A percentile compares a stretch with the other conserved stretches of the same genome.
phyloP scores from a whole-genome alignment of 2,329 filamentous ascomycete genomes.

The Ophiosphaerella narmari region DNA sequence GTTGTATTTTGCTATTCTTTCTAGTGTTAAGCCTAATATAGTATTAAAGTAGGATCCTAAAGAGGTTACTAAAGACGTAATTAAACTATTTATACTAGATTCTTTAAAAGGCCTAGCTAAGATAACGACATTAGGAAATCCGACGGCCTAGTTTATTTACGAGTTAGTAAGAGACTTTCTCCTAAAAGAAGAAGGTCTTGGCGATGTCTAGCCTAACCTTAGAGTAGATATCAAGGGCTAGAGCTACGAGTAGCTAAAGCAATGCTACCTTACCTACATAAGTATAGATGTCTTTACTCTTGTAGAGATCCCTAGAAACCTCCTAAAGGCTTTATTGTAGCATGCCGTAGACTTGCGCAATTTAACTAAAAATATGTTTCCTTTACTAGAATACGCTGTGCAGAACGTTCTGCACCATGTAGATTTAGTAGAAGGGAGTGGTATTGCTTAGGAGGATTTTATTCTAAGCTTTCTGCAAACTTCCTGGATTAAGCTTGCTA shows the following conservation, averaged over 20 bases:
- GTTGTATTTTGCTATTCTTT: background rate
- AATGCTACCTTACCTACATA: no score
- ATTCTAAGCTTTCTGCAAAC: conserved; percentile 23
- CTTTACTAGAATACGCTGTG: conserved; percentile 55
- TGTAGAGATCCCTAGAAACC: no score
- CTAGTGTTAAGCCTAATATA: no score
- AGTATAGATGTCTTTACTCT: no score
- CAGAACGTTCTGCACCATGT: conserved; percentile 51
- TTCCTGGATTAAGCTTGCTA: conserved; percentile 35
- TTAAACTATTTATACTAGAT: background rate
- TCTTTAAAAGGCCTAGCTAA: conserved; percentile 6
- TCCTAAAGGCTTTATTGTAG: conserved; percentile 8
- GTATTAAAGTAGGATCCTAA: no score
- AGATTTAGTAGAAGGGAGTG: conserved; percentile 37
- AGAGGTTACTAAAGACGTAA: no score
- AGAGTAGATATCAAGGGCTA: no score
- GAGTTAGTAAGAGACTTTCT: conserved; percentile 8
- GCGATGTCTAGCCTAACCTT: background rate
- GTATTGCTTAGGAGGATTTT: conserved; percentile 17
- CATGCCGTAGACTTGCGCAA: conserved; percentile 9
- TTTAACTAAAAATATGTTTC: conserved; percentile 42
- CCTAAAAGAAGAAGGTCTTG: background rate
- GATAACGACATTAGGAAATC: conserved; percentile 1
- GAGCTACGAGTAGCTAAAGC: no score
- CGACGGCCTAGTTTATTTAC: conserved; percentile 6